Percentiles rank a stretch among this genome's conserved stretches.
phyloP scores from a whole-genome alignment of 805 yeast genomes.

The Metschnikowia bowlesiae region DNA sequence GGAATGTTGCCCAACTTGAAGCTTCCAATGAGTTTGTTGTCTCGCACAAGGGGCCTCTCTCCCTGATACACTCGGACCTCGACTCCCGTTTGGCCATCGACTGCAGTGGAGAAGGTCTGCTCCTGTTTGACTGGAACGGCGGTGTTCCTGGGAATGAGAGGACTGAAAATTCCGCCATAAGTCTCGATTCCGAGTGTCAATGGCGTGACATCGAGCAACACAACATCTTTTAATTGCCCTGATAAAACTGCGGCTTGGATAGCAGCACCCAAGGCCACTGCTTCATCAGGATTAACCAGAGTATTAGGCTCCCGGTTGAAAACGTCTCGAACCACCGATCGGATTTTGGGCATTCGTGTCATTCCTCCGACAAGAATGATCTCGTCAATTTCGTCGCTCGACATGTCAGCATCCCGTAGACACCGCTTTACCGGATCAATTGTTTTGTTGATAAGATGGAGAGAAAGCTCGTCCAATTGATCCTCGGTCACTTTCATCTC shows the following conservation, averaged over 20 bases:
- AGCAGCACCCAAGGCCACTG: slow-evolving; percentile 29
- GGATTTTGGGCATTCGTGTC: slow-evolving; percentile 84
- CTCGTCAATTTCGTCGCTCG: slow-evolving; percentile 65
- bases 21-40: slow-evolving; percentile 72
- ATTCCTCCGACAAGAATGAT: slow-evolving; percentile 81
- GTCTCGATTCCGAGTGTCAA: slow-evolving; percentile 64
- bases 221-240: slow-evolving; percentile 25
- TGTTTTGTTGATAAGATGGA: slow-evolving; percentile 62
- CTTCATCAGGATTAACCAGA: slow-evolving; percentile 70
- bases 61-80: slow-evolving; percentile 78
- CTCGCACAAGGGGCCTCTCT: slow-evolving; percentile 72
- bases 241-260: slow-evolving; percentile 28
- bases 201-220: slow-evolving; percentile 26
- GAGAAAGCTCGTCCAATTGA: slow-evolving; percentile 62
- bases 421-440: slow-evolving; percentile 73
- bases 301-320: slow-evolving; percentile 66
- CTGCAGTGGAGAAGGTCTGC: slow-evolving; percentile 74
- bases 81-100: slow-evolving; percentile 81
- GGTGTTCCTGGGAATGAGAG: slow-evolving; percentile 71
- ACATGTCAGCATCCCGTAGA: slow-evolving; percentile 65
- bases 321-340: slow-evolving; percentile 54
- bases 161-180: slow-evolving; percentile 79
- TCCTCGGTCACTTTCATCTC: slow-evolving; percentile 56
- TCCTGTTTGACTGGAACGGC: slow-evolving; percentile 74
- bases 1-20: slow-evolving; percentile 71